These are phyloP conservation scores for Deinandra increscens DNA, from an alignment of 129 eudicot genomes.

Conservation along the genomic window DNA sequence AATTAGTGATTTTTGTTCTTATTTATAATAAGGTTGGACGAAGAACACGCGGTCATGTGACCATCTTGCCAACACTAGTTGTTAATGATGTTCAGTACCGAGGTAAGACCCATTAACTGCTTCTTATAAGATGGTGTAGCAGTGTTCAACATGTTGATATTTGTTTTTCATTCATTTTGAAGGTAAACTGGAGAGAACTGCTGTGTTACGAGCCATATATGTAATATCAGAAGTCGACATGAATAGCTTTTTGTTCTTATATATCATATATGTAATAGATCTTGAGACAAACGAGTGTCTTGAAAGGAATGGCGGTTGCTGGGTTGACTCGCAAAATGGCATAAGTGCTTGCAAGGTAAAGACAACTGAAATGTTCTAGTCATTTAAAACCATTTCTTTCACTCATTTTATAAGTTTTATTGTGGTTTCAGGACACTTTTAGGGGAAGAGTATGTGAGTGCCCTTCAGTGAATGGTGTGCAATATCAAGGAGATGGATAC, in stretches of 20 bases:
- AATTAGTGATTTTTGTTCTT: not conserved
- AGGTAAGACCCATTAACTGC: slow-evolving; percentile 49
- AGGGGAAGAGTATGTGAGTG: slow-evolving; percentile 94
- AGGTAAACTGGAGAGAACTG: slow-evolving; percentile 89
- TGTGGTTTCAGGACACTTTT: slow-evolving; percentile 66
- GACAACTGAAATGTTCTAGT: not conserved
- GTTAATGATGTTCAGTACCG: slow-evolving; percentile 81
- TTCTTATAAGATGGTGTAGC: not conserved
- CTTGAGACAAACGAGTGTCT: slow-evolving; percentile 91
- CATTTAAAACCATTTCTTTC: not conserved
- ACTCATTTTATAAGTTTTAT: not conserved
- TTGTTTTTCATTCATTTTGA: not conserved
- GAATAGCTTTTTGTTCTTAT: slow-evolving; percentile 17
- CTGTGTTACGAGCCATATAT: slow-evolving; percentile 66
- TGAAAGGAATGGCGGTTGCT: slow-evolving; percentile 84
- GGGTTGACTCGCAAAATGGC: slow-evolving; percentile 59
- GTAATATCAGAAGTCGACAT: not conserved
- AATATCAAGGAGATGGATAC: slow-evolving; percentile 93
- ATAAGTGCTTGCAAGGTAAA: slow-evolving; percentile 87
- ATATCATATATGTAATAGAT: slow-evolving; percentile 34
- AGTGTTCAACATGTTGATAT: not conserved
- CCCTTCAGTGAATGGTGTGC: slow-evolving; percentile 76
- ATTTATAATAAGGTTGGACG: slow-evolving; percentile 60
- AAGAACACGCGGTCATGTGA: slow-evolving; percentile 93
- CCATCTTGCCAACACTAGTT: slow-evolving; percentile 93